Evolutionary conservation across 352 stramenopile species (phyloP), one percentile per base, ranked within the genome.

Genomic region (Globisporangium splendens): DNA sequence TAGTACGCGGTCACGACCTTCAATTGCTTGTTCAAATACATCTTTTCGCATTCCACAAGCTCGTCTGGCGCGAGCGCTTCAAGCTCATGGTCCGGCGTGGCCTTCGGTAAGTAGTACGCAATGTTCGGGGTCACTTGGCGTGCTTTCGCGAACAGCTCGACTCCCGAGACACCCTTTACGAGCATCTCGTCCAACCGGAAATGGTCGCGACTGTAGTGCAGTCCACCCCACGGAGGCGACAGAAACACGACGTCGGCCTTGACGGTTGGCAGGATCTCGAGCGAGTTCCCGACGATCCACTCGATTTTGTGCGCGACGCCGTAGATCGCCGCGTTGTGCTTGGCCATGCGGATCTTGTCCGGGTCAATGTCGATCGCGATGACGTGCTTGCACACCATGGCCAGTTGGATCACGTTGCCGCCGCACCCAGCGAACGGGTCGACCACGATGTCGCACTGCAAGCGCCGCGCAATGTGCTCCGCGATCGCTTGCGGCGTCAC

Each of bases 371-470:
- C 91, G 55, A 98, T 96, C n/a, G 86, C 91, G 56, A 97, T 94
- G 13, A 98, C 93, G 17, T 90, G 73, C 18, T 84, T 81, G 58
- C 89, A 97, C 10, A 83, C 91, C 57, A 75, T 75, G 14, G 93
- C 93, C 46, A 98, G 79, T 61, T 98, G 91, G 62, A 98, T 97
- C 15, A 91, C 84, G 65, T 98, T 98, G 28, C 93, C 93, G 12
- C 93, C 93, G 53, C 91, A 97, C 4, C 93, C 93, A 17, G 90
- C 85, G 61, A 98, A 98, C 15, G 88, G 81, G 53, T 98, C 93
- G 8, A 98, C 76, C 1, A 97, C 74, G 22, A 97, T 67, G 58
- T 95, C 85, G 54, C 83, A 95, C 17, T 69, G 59, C 17, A 88
- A 77, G 12, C 92, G 87, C 63, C 72, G 62, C 1, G 92, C 92